Evolutionary conservation across 441 rosid genomes (phyloP).

Genomic region (Pelargonium myrrhifolium): DNA sequence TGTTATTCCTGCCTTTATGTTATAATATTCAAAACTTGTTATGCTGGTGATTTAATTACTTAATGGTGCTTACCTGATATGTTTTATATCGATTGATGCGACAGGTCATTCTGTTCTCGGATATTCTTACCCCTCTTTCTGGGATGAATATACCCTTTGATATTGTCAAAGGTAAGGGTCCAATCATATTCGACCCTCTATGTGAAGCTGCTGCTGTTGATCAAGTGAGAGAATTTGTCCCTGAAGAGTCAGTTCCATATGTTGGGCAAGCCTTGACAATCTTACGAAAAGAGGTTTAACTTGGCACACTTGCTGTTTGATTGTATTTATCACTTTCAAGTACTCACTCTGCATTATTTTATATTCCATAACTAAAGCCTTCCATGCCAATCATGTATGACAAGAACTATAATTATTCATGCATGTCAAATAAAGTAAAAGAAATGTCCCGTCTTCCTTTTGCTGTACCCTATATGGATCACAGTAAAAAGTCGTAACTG

Average conservation of each 20-base stretch:
- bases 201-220: slow-evolving; percentile 56
- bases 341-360: neutral
- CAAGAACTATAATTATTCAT: neutral
- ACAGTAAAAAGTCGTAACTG: no score
- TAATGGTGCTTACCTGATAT: slow-evolving; percentile 15
- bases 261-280: slow-evolving; percentile 88
- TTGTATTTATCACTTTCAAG: neutral
- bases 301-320: neutral
- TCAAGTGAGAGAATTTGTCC: slow-evolving; percentile 73
- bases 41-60: neutral
- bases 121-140: slow-evolving; percentile 88
- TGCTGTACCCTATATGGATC: no score
- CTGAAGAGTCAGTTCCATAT: slow-evolving; percentile 78
- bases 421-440: no score
- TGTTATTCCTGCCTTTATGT: slow-evolving; percentile 4
- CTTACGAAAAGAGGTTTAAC: slow-evolving; percentile 65
- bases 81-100: slow-evolving; percentile 16
- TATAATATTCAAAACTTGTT: neutral
- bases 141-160: slow-evolving; percentile 98
- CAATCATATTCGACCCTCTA: slow-evolving; percentile 68
- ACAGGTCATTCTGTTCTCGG: slow-evolving; percentile 92
- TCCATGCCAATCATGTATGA: neutral
- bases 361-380: slow-evolving; percentile 10
- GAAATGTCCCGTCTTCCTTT: no score
- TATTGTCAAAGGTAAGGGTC: slow-evolving; percentile 92